These are phyloP conservation scores for Aspergillus sp. DNA, from an alignment of 2,329 filamentous ascomycete genomes.

Conservation along the genomic window DNA sequence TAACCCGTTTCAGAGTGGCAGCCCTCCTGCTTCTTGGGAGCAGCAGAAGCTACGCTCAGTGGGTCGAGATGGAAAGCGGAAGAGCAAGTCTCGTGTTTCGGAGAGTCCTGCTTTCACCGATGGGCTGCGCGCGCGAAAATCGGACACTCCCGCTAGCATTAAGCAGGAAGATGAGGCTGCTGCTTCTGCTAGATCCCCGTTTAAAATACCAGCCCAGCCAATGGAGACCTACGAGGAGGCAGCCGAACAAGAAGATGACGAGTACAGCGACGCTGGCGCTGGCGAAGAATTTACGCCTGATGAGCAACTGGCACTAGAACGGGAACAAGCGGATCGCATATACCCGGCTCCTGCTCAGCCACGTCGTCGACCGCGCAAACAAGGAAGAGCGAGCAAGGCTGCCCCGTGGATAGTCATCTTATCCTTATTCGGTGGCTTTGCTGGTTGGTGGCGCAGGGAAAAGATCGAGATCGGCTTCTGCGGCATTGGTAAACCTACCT, in stretches of 20 bases:
- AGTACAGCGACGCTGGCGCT: conserved; percentile 49
- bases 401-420: conserved; percentile 65
- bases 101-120: conserved; percentile 19
- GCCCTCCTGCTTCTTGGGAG: conserved; percentile 53
- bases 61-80: conserved; percentile 39
- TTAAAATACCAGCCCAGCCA: conserved; percentile 46
- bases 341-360: conserved; percentile 15
- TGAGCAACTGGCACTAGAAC: conserved; percentile 71
- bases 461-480: conserved; percentile 96
- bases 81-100: conserved; percentile 41
- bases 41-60: conserved; percentile 33
- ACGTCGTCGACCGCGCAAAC: conserved; percentile 21
- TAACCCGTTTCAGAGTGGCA: conserved; percentile 87
- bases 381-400: conserved; percentile 46
- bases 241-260: conserved; percentile 40
- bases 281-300: conserved; percentile 94
- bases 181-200: conserved; percentile 49
- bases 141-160: conserved; percentile 26
- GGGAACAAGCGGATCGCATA: conserved; percentile 51
- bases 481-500: conserved; percentile 63
- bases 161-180: conserved; percentile 46
- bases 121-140: conserved; percentile 23
- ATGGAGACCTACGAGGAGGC: conserved; percentile 33
- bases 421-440: conserved; percentile 63
- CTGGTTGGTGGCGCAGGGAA: conserved; percentile 81